Conservation (phyloP, 208 protist genomes). For the Crithidia expoeki region DNA sequence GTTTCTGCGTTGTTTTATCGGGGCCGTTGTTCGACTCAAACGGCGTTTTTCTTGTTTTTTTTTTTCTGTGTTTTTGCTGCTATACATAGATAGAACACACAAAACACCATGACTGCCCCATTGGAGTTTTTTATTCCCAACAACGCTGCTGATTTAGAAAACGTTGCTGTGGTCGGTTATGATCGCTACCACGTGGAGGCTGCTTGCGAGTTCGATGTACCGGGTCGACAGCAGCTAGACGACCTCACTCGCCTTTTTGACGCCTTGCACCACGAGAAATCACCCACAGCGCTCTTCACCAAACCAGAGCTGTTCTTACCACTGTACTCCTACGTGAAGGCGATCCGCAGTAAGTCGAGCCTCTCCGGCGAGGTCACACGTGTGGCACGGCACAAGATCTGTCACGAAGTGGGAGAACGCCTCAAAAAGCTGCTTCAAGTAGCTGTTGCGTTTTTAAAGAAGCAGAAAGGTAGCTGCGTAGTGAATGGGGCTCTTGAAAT, state of each 20-base stretch:
- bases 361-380: constrained; percentile 41
- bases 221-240: constrained; percentile 73
- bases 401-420: constrained; percentile 83
- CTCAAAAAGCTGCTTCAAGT: constrained; percentile 87
- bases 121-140: constrained; percentile 83
- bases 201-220: constrained; percentile 74
- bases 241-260: constrained; percentile 84
- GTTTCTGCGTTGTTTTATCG: too few species aligned
- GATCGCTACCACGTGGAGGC: constrained; percentile 64
- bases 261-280: constrained; percentile 79
- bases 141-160: constrained; percentile 61
- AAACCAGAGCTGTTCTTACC: constrained; percentile 71
- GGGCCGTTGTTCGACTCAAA: too few species aligned
- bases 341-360: constrained; percentile 45
- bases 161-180: constrained; percentile 39
- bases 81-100: not conserved
- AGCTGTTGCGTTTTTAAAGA: constrained; percentile 66
- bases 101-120: constrained; percentile 42
- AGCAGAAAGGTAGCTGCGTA: constrained; percentile 14
- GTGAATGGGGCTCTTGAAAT: constrained; percentile 52
- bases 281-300: constrained; percentile 78
- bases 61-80: not conserved
- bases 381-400: constrained; percentile 85
- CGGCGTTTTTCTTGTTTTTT: not conserved
- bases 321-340: constrained; percentile 80